Evolutionary conservation across 2,329 filamentous ascomycete species (phyloP).

Genomic region (Alternaria ventricosa): DNA sequence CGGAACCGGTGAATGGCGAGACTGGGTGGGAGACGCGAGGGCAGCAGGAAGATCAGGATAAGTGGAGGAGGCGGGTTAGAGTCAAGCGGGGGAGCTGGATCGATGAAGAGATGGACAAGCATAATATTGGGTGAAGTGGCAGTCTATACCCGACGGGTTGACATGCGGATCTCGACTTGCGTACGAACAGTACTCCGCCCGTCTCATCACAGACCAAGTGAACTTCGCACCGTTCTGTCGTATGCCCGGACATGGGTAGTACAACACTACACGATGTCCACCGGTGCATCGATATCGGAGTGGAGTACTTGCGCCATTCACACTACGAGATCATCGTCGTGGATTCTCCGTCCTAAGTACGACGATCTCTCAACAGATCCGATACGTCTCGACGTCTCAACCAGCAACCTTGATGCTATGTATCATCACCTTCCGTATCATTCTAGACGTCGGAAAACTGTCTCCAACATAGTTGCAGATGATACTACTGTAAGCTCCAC

Average conservation of each 20-base stretch:
- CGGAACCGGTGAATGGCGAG: conserved; percentile 11
- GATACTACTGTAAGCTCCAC: not conserved
- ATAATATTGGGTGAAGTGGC: conserved; percentile 36
- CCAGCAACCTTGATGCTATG: not conserved
- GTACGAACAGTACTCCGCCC: not conserved
- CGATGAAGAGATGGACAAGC: conserved; percentile 44
- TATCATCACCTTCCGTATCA: not conserved
- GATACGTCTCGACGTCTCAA: not conserved
- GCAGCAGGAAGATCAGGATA: conserved; percentile 22
- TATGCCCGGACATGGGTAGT: not conserved
- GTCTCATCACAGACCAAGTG: not conserved
- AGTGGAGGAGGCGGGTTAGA: conserved; percentile 27
- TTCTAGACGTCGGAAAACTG: not conserved
- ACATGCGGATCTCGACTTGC: not conserved
- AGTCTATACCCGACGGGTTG: not conserved
- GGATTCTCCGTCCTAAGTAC: not conserved
- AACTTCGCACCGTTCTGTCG: not conserved
- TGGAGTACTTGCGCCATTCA: not conserved
- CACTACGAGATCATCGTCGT: not conserved
- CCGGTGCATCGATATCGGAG: not conserved
- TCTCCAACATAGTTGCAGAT: not conserved
- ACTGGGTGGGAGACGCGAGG: conserved; percentile 22
- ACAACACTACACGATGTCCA: not conserved
- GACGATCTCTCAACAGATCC: not conserved
- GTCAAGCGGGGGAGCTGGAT: conserved; percentile 36